Evolutionary conservation across 2,329 filamentous ascomycete genomes (phyloP), one percentile per base, ranked within the genome.

Genomic region (Aspergillus ruber): DNA sequence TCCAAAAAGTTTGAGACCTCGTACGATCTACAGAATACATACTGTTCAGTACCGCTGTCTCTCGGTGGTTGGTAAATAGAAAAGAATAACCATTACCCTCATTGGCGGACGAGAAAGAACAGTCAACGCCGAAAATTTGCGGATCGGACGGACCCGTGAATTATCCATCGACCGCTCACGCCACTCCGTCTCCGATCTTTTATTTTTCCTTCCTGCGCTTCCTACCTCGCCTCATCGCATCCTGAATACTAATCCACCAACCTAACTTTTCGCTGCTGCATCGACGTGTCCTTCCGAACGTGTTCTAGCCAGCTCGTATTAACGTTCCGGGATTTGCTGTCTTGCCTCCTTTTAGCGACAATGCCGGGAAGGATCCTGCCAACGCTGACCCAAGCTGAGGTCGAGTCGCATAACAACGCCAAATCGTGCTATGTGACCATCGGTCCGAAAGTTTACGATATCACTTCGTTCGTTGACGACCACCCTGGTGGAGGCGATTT

Each of bases 371-470:
- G 81, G 65, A 90, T 82, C 43, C 82, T 97, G 43, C 91, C 91
- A 48, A 91, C 85, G 23, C 85, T 97, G 63, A 85, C 88, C 43
- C 78, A 78, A 58, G 81, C 85, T 56, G 88, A 98, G 66, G 83
- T 98, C 63, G 82, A 85, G 68, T 75, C 83, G 58, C 90, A 95
- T 70, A 91, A 87, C 67, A 84, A 81, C 42, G 74, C 75, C 43
- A 81, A 89, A 64, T 95, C 89, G 43, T 97, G 91, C 76, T 98
- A 90, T 76, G 90, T 98, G 58, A 93, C 88, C 3, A 77, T 96
- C 46, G 90, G 89, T 53, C 79, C 80, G 49, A 94, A 91, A 59
- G 91, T 98, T 58, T 98, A 90, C 78, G 91, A 98, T 75, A 80
- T 98, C 54, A 96, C 93, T 50, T 82, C 88, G 47, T 98, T 98